These are phyloP conservation scores for Eucalyptus albens DNA, from an alignment of 345 rosid species.

Conservation along the genomic window DNA sequence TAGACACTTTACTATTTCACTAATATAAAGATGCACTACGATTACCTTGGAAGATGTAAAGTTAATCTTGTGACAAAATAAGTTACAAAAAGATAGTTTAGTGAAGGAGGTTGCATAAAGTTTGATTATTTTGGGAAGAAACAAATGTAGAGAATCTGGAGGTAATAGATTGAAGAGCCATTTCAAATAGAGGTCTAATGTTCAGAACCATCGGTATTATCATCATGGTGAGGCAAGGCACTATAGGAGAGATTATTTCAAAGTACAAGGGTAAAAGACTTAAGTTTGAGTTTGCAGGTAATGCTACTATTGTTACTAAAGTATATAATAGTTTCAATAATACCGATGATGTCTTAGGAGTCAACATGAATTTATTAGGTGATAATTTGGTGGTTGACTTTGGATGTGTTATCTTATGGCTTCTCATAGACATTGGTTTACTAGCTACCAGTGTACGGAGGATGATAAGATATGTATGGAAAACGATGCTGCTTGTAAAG, in stretches of 20 bases:
- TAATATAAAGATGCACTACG: not conserved
- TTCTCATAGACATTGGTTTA: not conserved
- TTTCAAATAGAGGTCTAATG: not conserved
- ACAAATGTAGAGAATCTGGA: not conserved
- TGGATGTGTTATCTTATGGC: not conserved
- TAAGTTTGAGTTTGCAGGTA: too few species aligned
- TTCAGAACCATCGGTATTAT: fast-evolving
- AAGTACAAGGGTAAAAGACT: not conserved
- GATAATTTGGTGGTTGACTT: not conserved
- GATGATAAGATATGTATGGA: not conserved
- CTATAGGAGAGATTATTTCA: not conserved
- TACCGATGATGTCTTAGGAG: not conserved
- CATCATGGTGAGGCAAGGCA: not conserved
- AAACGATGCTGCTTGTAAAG: not conserved
- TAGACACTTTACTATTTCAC: not conserved
- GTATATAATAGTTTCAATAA: not conserved
- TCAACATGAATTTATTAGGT: not conserved
- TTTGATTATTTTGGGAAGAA: not conserved
- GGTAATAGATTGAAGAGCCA: not conserved
- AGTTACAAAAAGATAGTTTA: too few species aligned
- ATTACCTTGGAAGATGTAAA: not conserved
- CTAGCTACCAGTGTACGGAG: not conserved
- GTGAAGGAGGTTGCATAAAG: not conserved
- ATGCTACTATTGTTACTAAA: not conserved
- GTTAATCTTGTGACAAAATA: not conserved